Evolutionary conservation across 1,284 basidiomycete genomes (phyloP).

Genomic region (Fomitopsis pinicola): DNA sequence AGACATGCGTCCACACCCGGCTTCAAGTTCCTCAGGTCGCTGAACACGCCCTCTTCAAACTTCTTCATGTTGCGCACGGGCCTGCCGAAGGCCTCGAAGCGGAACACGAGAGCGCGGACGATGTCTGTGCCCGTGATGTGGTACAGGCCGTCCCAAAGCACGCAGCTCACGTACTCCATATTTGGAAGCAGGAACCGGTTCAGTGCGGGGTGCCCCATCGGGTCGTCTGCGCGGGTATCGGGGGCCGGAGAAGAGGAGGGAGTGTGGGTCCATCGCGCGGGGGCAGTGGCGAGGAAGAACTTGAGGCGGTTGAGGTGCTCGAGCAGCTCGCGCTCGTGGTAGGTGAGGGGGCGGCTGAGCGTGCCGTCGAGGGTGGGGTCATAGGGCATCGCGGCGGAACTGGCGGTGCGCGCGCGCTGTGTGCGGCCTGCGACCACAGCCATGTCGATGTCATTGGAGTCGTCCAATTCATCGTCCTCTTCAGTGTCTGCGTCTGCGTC

Average conservation of each 20-base stretch:
- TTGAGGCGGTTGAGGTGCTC: constrained; percentile 73
- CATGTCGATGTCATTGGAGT: not conserved
- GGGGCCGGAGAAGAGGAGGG: constrained; percentile 7
- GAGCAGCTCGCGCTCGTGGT: constrained; percentile 63
- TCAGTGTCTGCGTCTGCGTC: not conserved
- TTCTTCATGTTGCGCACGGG: constrained; percentile 85
- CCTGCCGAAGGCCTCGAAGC: constrained; percentile 85
- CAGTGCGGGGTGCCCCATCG: constrained; percentile 61
- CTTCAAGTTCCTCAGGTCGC: constrained; percentile 86
- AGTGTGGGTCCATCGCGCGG: constrained; percentile 50
- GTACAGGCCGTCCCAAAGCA: constrained; percentile 85
- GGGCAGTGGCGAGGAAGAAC: constrained; percentile 85
- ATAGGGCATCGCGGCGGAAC: constrained; percentile 26
- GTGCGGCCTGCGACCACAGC: constrained; percentile 3
- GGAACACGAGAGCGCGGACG: constrained; percentile 83
- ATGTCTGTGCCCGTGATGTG: constrained; percentile 91
- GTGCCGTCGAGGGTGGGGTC: constrained; percentile 31
- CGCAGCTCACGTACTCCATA: constrained; percentile 85
- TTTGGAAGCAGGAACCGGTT: constrained; percentile 82
- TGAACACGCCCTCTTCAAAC: constrained; percentile 92
- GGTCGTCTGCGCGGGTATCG: constrained; percentile 25
- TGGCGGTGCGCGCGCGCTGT: constrained; percentile 8
- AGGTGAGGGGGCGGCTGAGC: constrained; percentile 51
- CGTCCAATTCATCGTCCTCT: not conserved
- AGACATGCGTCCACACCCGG: constrained; percentile 86